These are phyloP conservation scores for Podospora pseudopauciseta DNA, from an alignment of 495 filamentous ascomycete species.

Conservation along the genomic window DNA sequence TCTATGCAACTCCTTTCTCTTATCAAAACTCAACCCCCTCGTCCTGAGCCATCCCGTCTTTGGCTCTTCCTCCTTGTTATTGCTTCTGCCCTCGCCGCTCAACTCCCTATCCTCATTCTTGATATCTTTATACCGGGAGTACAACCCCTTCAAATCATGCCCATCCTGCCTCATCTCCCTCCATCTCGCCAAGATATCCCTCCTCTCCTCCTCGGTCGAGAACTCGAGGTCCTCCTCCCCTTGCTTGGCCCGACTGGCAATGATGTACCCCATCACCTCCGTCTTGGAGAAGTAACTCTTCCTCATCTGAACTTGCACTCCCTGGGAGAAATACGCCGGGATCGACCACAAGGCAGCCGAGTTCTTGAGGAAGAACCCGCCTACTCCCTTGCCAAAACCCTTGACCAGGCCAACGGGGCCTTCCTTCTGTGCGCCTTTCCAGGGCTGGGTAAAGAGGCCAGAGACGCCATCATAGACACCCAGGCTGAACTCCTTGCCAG, in stretches of 20 bases:
- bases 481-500: constrained; percentile 63
- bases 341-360: constrained; percentile 63
- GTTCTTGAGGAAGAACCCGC: constrained; percentile 67
- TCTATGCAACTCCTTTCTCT: constrained; percentile 1
- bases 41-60: constrained; percentile 8
- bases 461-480: constrained; percentile 69
- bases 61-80: constrained; percentile 5
- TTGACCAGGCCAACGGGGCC: constrained; percentile 68
- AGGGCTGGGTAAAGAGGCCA: constrained; percentile 67
- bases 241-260: constrained; percentile 67
- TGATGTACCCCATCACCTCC: constrained; percentile 62
- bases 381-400: constrained; percentile 71
- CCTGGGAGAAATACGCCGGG: constrained; percentile 70
- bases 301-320: constrained; percentile 69
- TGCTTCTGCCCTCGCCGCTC: constrained; percentile 6
- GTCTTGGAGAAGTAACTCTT: constrained; percentile 60
- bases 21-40: neutral
- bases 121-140: constrained; percentile 17
- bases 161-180: constrained; percentile 45
- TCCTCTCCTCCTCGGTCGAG: constrained; percentile 50
- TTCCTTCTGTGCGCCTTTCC: constrained; percentile 63
- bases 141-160: constrained; percentile 42
- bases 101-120: constrained; percentile 39
- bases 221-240: constrained; percentile 59
- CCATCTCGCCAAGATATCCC: constrained; percentile 58